These are phyloP conservation scores for Elsinoe perseae DNA, from an alignment of 2,329 filamentous ascomycete species.

Conservation along the genomic window DNA sequence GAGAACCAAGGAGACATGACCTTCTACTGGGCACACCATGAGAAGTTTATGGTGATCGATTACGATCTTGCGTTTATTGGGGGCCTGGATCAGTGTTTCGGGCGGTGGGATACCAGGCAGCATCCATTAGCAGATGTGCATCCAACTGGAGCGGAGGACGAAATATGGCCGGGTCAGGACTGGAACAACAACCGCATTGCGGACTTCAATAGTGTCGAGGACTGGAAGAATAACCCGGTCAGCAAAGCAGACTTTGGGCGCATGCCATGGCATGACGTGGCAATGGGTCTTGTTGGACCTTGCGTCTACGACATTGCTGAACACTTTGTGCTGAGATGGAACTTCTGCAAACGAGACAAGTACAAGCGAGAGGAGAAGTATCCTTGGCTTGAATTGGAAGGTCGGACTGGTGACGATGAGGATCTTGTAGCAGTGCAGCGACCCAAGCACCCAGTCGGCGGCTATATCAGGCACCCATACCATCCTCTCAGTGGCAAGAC, in stretches of 20 bases:
- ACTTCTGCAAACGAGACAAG: conserved; percentile 94
- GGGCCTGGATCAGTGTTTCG: conserved; percentile 90
- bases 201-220: conserved; percentile 84
- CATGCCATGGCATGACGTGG: conserved; percentile 98
- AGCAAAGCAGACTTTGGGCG: conserved; percentile 85
- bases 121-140: conserved; percentile 83
- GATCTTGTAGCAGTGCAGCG: conserved; percentile 82
- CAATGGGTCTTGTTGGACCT: conserved; percentile 84
- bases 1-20: conserved; percentile 95
- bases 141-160: conserved; percentile 69
- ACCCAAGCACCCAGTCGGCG: conserved; percentile 80
- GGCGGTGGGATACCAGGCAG: conserved; percentile 82
- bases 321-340: conserved; percentile 92
- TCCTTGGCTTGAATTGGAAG: conserved; percentile 77
- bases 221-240: conserved; percentile 90
- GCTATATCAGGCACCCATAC: conserved; percentile 75
- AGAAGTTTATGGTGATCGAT: conserved; percentile 95
- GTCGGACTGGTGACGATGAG: conserved; percentile 68
- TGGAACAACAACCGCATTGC: conserved; percentile 97
- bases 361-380: conserved; percentile 82
- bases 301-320: conserved; percentile 91
- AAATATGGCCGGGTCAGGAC: conserved; percentile 91
- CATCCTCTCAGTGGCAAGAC: conserved; percentile 60
- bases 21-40: conserved; percentile 96
- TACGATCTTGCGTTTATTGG: conserved; percentile 88